phyloP scores from a whole-genome alignment of 495 filamentous ascomycete species.

The Penicillium mononematosum region DNA sequence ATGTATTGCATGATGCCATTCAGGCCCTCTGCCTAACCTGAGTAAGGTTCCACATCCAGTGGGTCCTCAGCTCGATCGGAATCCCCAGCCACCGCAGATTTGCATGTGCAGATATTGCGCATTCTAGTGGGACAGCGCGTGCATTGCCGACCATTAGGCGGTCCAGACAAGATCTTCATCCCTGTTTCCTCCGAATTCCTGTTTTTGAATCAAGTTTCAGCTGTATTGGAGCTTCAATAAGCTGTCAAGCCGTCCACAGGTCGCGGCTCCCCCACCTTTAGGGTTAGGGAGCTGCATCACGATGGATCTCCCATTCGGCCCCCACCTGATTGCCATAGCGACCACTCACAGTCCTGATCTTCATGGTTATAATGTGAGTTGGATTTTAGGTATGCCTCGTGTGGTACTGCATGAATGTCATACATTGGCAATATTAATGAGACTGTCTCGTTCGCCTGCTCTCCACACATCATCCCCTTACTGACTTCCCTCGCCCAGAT shows the following conservation, averaged over 20 bases:
- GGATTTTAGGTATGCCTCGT: not conserved
- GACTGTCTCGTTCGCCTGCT: constrained; percentile 15
- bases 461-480: constrained; percentile 21
- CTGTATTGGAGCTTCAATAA: constrained; percentile 16
- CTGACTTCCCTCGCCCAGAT: constrained; percentile 1
- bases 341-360: constrained; percentile 11
- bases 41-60: constrained; percentile 19
- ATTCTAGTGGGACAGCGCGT: constrained; percentile 21
- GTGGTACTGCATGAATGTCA: constrained; percentile 1
- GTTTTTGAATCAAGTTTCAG: constrained; percentile 29
- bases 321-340: constrained; percentile 28
- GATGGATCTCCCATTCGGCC: constrained; percentile 8
- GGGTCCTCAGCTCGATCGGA: constrained; percentile 28
- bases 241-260: constrained; percentile 19
- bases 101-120: constrained; percentile 14
- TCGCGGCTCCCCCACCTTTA: constrained; percentile 20
- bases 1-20: constrained; percentile 9
- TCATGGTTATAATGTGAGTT: not conserved
- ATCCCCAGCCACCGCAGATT: constrained; percentile 30
- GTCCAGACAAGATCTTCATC: constrained; percentile 25
- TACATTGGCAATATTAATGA: constrained; percentile 17
- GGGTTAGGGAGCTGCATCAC: constrained; percentile 12
- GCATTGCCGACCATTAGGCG: constrained; percentile 17
- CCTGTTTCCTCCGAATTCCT: constrained; percentile 6
- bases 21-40: constrained; percentile 13